phyloP scores from a whole-genome alignment of 495 filamentous ascomycete genomes.

The Chaetomium cochliodes region DNA sequence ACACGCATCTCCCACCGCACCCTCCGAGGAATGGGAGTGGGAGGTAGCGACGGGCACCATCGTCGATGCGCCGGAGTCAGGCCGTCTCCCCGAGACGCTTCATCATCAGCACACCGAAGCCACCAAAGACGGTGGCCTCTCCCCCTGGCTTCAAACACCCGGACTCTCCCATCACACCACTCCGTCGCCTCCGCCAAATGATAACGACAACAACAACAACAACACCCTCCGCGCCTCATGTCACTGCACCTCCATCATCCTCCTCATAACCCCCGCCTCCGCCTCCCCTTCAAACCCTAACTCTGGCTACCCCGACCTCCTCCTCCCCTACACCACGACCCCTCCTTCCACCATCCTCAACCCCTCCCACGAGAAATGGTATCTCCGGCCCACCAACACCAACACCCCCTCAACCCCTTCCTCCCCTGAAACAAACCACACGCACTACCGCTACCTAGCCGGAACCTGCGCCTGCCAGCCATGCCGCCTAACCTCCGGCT shows the following conservation, averaged over 20 bases:
- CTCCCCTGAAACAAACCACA: slow-evolving; percentile 21
- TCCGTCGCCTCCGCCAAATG: background rate
- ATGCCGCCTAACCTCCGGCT: slow-evolving; percentile 62
- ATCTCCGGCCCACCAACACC: slow-evolving; percentile 32
- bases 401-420: background rate
- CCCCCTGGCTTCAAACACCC: slow-evolving; percentile 44
- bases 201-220: background rate
- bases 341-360: slow-evolving; percentile 48
- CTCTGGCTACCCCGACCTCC: slow-evolving; percentile 36
- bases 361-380: slow-evolving; percentile 38
- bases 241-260: slow-evolving; percentile 42
- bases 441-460: slow-evolving; percentile 49
- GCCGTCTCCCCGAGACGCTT: slow-evolving; percentile 27
- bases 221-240: slow-evolving; percentile 41
- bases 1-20: slow-evolving; percentile 11
- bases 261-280: slow-evolving; percentile 44
- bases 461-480: slow-evolving; percentile 64
- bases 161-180: background rate
- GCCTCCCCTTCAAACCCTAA: slow-evolving; percentile 24
- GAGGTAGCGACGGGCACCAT: slow-evolving; percentile 40
- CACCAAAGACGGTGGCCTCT: slow-evolving; percentile 59
- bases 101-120: slow-evolving; percentile 51
- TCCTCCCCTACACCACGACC: slow-evolving; percentile 33
- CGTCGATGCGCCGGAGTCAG: slow-evolving; percentile 22
- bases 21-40: slow-evolving; percentile 28